Evolutionary conservation across 1,139 yeast species (phyloP).

Genomic region (Waltiozyma sp.): DNA sequence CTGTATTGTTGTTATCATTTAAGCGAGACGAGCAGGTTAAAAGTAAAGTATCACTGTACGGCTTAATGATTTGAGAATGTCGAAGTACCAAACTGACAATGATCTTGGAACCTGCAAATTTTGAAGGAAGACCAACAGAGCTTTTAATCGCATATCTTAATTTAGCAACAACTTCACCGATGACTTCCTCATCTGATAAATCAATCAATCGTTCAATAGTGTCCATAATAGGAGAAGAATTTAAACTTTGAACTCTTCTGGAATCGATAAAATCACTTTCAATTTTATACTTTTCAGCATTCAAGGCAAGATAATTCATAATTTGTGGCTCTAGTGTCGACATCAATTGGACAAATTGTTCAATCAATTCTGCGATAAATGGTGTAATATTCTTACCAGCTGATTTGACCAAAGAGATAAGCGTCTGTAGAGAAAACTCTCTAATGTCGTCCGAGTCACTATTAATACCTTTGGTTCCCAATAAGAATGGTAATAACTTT

Average conservation of each 20-base stretch:
- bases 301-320: constrained; percentile 72
- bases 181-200: constrained; percentile 34
- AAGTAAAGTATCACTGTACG: constrained; percentile 55
- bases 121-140: constrained; percentile 85
- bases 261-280: constrained; percentile 67
- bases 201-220: constrained; percentile 67
- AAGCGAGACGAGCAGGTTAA: constrained; percentile 48
- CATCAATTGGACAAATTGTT: constrained; percentile 60
- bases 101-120: constrained; percentile 77
- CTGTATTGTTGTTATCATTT: constrained; percentile 60
- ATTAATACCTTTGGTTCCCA: constrained; percentile 69
- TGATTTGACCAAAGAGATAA: constrained; percentile 57
- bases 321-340: constrained; percentile 90
- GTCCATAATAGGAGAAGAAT: constrained; percentile 83
- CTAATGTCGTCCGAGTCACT: constrained; percentile 84
- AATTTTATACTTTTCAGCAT: constrained; percentile 80
- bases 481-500: constrained; percentile 63
- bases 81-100: constrained; percentile 53
- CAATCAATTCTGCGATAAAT: constrained; percentile 58
- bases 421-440: constrained; percentile 61
- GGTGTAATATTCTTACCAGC: constrained; percentile 51
- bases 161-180: constrained; percentile 41
- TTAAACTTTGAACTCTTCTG: constrained; percentile 60
- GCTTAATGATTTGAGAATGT: constrained; percentile 41
- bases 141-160: constrained; percentile 39